A percentile compares a stretch with the other conserved stretches of the same genome.
phyloP scores from a whole-genome alignment of 805 yeast species.

The Saturnispora bothae region DNA sequence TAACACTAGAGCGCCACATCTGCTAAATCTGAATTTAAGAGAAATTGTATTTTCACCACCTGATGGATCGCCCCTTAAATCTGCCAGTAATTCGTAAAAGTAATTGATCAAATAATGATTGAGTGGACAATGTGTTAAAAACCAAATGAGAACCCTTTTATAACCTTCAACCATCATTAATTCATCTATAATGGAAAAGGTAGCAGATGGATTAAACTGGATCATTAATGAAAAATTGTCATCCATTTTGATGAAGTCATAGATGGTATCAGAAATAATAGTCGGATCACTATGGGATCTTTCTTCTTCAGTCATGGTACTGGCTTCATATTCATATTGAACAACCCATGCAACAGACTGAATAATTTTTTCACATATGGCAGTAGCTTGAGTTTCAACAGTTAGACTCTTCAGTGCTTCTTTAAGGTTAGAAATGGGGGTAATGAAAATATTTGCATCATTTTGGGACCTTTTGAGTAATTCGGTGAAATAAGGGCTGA shows the following conservation, averaged over 20 bases:
- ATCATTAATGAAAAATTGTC: conserved; percentile 40
- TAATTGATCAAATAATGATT: conserved; percentile 50
- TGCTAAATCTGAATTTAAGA: conserved; percentile 33
- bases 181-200: conserved; percentile 55
- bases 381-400: conserved; percentile 18
- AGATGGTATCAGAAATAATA: conserved; percentile 41
- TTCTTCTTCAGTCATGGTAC: conserved; percentile 16
- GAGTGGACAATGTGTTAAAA: conserved; percentile 49
- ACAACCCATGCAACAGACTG: conserved; percentile 46
- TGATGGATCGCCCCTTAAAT: conserved; percentile 37
- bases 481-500: conserved; percentile 20
- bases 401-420: conserved; percentile 21
- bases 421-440: conserved; percentile 21
- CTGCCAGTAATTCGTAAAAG: conserved; percentile 49
- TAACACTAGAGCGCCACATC: conserved; percentile 44
- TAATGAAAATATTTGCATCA: conserved; percentile 18
- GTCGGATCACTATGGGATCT: conserved; percentile 18
- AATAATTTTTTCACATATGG: conserved; percentile 31
- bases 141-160: conserved; percentile 57
- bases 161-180: conserved; percentile 58
- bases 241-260: conserved; percentile 34
- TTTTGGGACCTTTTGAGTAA: conserved; percentile 17
- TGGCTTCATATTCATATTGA: conserved; percentile 20
- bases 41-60: conserved; percentile 11
- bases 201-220: conserved; percentile 39